Evolutionary conservation across 1,284 basidiomycete species (phyloP).

Genomic region (Lentinus polychrous): DNA sequence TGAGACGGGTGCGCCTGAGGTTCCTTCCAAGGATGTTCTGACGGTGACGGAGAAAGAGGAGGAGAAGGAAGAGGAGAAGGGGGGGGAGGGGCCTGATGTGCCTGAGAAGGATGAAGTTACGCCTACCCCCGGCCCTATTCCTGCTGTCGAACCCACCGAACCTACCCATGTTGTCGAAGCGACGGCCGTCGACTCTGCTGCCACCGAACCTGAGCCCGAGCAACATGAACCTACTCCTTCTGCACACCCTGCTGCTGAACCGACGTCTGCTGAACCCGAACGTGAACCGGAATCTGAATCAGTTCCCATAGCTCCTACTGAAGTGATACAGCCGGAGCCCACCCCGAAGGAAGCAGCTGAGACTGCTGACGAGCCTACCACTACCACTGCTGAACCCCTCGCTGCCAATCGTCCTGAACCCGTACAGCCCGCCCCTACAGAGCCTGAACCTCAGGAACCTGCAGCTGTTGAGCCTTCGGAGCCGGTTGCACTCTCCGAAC

Average conservation of each 20-base stretch:
- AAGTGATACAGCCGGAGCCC: background rate
- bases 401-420: background rate
- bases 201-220: background rate
- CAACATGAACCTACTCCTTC: background rate
- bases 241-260: background rate
- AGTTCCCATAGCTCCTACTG: background rate
- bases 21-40: too few species aligned
- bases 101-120: background rate
- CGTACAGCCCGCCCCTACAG: slow-evolving; percentile 1
- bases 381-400: background rate
- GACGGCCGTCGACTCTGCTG: too few species aligned
- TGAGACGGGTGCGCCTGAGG: slow-evolving; percentile 6
- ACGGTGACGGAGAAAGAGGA: too few species aligned
- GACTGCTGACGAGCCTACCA: background rate
- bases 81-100: background rate
- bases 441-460: slow-evolving; percentile 7
- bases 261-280: background rate
- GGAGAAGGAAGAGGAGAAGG: too few species aligned
- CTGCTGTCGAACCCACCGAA: background rate
- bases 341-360: background rate
- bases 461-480: slow-evolving; percentile 7
- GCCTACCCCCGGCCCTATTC: background rate
- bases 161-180: background rate
- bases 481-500: background rate
- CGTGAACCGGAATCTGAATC: background rate